Conservation (phyloP, 352 stramenopile genomes). For the Stramenopiles sp. region DNA sequence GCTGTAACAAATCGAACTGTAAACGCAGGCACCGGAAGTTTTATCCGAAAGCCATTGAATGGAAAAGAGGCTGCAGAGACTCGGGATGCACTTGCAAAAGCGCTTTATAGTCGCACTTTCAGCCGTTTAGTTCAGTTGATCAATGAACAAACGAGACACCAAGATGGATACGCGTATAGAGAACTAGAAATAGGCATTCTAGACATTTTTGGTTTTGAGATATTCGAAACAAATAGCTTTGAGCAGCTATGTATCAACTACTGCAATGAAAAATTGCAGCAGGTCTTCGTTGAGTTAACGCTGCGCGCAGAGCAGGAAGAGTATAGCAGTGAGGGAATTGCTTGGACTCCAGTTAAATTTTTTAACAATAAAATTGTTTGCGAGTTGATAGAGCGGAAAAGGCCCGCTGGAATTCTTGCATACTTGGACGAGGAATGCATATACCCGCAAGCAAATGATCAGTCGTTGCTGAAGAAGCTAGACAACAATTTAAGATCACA, state of each 20-base stretch:
- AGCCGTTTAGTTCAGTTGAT: conserved; percentile 75
- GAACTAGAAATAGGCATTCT: conserved; percentile 51
- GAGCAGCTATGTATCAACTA: conserved; percentile 60
- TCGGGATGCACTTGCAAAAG: conserved; percentile 77
- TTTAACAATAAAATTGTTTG: conserved; percentile 70
- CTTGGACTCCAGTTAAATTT: conserved; percentile 70
- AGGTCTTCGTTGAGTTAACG: conserved; percentile 58
- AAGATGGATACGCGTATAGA: conserved; percentile 42
- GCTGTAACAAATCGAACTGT: conserved; percentile 21
- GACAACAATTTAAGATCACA: conserved; percentile 27
- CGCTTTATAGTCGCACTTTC: conserved; percentile 79
- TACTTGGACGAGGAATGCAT: conserved; percentile 50
- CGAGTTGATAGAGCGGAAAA: conserved; percentile 58
- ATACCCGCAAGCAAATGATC: conserved; percentile 35
- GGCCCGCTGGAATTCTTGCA: conserved; percentile 51
- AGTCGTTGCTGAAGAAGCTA: conserved; percentile 32
- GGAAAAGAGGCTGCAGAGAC: conserved; percentile 46
- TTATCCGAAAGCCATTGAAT: not conserved
- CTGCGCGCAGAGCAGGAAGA: conserved; percentile 50
- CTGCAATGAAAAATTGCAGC: conserved; percentile 53
- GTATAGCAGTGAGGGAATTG: conserved; percentile 45
- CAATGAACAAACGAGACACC: conserved; percentile 52
- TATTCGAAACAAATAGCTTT: conserved; percentile 46
- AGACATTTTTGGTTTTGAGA: conserved; percentile 62
- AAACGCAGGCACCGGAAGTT: not conserved